Percentiles rank a stretch among this genome's conserved stretches.
phyloP scores from a whole-genome alignment of 495 filamentous ascomycete species.

The Sphaerosporella brunnea region DNA sequence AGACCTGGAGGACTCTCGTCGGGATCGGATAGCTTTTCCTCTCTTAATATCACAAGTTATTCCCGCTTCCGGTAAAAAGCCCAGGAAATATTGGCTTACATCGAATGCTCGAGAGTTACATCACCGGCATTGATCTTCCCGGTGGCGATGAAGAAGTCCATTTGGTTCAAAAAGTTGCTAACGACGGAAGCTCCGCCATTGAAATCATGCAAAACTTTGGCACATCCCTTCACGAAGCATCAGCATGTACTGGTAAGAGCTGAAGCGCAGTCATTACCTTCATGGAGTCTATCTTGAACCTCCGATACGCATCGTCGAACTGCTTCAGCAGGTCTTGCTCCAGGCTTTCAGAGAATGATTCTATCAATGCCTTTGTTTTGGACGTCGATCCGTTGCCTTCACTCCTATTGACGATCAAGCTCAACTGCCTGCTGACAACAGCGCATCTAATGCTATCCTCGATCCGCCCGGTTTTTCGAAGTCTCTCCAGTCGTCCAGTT shows the following conservation, averaged over 20 bases:
- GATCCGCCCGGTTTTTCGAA: conserved; percentile 24
- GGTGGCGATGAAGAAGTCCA: conserved; percentile 94
- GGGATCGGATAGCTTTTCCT: conserved; percentile 85
- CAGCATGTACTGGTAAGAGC: not conserved
- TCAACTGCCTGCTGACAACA: conserved; percentile 22
- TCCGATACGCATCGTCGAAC: conserved; percentile 89
- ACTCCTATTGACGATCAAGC: conserved; percentile 24
- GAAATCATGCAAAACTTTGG: conserved; percentile 86
- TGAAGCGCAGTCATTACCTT: conserved; percentile 33
- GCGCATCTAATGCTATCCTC: conserved; percentile 26
- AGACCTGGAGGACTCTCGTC: conserved; percentile 80
- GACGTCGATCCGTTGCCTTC: conserved; percentile 18
- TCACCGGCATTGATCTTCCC: conserved; percentile 56
- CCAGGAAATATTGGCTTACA: conserved; percentile 10
- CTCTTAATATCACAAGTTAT: conserved; percentile 16
- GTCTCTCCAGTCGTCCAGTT: conserved; percentile 28
- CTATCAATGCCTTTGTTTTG: conserved; percentile 77
- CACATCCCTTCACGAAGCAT: conserved; percentile 35
- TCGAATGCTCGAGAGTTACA: conserved; percentile 17
- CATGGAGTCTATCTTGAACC: conserved; percentile 92
- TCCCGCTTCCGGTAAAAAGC: not conserved
- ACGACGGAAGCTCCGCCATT: conserved; percentile 88
- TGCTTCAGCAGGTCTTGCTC: conserved; percentile 91
- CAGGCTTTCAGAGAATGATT: conserved; percentile 88
- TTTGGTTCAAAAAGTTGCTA: conserved; percentile 92